These are phyloP conservation scores for Lactifluus volemus DNA, from an alignment of 768 basidiomycete species.

Conservation along the genomic window DNA sequence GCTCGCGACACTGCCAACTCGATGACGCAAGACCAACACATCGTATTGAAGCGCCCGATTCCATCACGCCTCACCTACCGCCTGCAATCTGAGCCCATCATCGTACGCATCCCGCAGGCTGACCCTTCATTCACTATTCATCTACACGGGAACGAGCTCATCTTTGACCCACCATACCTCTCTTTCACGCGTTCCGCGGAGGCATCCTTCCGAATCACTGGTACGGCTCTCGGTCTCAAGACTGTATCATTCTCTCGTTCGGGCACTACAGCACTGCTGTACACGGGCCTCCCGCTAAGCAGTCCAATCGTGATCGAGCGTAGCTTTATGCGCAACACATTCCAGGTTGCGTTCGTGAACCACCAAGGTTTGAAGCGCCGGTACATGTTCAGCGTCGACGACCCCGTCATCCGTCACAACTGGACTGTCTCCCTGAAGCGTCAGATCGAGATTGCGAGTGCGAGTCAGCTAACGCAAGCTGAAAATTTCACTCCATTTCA, in stretches of 20 bases:
- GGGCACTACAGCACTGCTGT: constrained; percentile 76
- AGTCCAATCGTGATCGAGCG: constrained; percentile 75
- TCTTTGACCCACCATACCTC: constrained; percentile 80
- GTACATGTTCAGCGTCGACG: constrained; percentile 93
- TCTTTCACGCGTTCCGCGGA: constrained; percentile 71
- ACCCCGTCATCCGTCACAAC: constrained; percentile 62
- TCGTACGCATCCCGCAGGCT: constrained; percentile 74
- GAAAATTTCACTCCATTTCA: constrained; percentile 36
- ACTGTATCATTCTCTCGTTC: constrained; percentile 76
- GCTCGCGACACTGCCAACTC: constrained; percentile 41
- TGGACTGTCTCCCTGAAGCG: constrained; percentile 64
- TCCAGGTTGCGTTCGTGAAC: constrained; percentile 81
- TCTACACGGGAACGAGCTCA: constrained; percentile 78
- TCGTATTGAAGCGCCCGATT: constrained; percentile 65
- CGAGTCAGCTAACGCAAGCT: constrained; percentile 23
- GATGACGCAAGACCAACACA: constrained; percentile 39
- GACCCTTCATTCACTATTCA: constrained; percentile 81
- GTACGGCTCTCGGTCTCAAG: constrained; percentile 75
- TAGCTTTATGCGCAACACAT: constrained; percentile 94
- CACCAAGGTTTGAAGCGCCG: constrained; percentile 60
- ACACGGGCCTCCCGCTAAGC: constrained; percentile 73
- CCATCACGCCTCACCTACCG: constrained; percentile 81
- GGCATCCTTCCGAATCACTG: constrained; percentile 85
- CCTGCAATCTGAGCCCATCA: constrained; percentile 79
- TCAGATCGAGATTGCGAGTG: constrained; percentile 46